phyloP scores from a whole-genome alignment of 202 grass and related monocot species.

The Dendrocalamus latiflorus region DNA sequence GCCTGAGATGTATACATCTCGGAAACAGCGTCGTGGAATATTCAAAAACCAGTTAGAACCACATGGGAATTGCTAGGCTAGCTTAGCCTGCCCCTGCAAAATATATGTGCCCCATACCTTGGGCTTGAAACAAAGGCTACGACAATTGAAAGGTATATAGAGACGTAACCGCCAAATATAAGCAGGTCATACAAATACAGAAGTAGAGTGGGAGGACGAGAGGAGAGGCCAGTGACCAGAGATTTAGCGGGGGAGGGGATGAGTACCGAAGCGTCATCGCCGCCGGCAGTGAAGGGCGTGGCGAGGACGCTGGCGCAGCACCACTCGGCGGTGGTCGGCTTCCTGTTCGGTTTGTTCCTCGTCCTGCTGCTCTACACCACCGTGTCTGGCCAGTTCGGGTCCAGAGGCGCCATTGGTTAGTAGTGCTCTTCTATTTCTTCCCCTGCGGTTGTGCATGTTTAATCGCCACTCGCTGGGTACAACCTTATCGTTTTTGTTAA shows the following conservation, averaged over 20 bases:
- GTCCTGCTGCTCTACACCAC: slow-evolving; percentile 37
- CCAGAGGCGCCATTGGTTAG: slow-evolving; percentile 17
- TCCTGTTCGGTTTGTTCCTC: slow-evolving; percentile 40
- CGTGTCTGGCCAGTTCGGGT: slow-evolving; percentile 10
- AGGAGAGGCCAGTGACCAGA: not conserved
- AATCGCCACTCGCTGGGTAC: not conserved
- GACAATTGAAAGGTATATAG: not conserved
- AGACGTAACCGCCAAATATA: not conserved
- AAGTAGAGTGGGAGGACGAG: not conserved
- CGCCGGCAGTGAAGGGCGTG: not conserved
- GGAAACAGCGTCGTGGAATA: slow-evolving; percentile 9
- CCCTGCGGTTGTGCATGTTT: not conserved
- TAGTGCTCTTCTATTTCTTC: not conserved
- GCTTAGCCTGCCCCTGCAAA: not conserved
- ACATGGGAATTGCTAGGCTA: not conserved
- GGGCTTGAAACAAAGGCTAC: not conserved
- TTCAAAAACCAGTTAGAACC: not conserved
- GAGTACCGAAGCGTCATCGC: not conserved
- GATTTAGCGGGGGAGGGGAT: not conserved
- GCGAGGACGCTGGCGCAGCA: slow-evolving; percentile 16
- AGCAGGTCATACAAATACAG: not conserved
- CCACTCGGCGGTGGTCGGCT: slow-evolving; percentile 19
- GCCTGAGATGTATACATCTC: not conserved
- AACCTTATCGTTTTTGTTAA: not conserved
- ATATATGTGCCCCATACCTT: not conserved